Percentiles rank a stretch among this genome's conserved stretches.
Evolutionary conservation across 345 rosid genomes (phyloP).

Genomic region (Citrus glauca): DNA sequence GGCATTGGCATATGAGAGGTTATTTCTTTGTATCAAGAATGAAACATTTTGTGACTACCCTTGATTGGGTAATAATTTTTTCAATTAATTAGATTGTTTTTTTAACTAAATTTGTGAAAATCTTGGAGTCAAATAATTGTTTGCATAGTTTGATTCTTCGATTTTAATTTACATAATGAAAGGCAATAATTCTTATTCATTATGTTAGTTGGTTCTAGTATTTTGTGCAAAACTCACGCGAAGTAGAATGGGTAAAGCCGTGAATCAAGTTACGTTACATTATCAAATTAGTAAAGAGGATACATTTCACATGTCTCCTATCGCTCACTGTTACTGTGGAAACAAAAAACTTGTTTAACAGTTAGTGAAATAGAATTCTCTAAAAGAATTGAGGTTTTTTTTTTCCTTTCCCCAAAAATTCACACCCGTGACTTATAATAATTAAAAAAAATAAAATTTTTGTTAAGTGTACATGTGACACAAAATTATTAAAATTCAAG

Average conservation of each 20-base stretch:
- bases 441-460: no score
- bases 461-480: no score
- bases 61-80: constrained; percentile 9
- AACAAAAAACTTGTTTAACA: no score
- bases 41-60: constrained; percentile 60
- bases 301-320: background rate
- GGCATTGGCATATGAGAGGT: constrained; percentile 87
- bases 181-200: background rate
- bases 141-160: background rate
- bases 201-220: background rate
- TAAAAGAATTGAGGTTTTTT: no score
- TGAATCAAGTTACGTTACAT: background rate
- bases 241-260: background rate
- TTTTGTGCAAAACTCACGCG: background rate
- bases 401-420: no score
- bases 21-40: constrained; percentile 80
- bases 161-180: background rate
- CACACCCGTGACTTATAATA: no score
- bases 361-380: no score
- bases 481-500: no score
- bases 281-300: background rate
- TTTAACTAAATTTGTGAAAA: background rate
- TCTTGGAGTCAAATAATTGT: background rate
- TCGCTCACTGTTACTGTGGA: background rate
- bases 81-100: background rate